Evolutionary conservation across 257 asterid species (phyloP).

Genomic region (Cruciata laevipes): DNA sequence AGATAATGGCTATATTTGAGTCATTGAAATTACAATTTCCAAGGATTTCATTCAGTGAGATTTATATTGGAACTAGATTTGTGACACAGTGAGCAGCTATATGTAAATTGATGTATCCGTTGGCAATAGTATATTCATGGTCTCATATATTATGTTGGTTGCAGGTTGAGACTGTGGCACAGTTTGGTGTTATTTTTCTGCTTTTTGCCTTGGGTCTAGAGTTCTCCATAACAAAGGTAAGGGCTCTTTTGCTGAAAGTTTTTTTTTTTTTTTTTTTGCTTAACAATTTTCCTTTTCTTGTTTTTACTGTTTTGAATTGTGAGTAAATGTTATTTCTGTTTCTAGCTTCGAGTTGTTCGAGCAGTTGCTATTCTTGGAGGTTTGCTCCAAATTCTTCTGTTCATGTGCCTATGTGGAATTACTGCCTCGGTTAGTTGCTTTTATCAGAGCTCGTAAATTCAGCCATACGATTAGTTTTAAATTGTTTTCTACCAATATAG

Average conservation of each 20-base stretch:
- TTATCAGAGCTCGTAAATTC: background rate
- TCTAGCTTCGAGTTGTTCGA: constrained; percentile 93
- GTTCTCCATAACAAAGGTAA: constrained; percentile 85
- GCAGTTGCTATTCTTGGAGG: constrained; percentile 99
- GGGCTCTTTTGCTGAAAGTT: constrained; percentile 12
- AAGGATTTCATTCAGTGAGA: background rate
- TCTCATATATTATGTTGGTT: constrained; percentile 17
- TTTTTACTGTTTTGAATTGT: background rate
- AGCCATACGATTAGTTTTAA: background rate
- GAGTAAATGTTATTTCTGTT: constrained; percentile 9
- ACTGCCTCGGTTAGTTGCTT: constrained; percentile 65
- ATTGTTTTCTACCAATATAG: background rate
- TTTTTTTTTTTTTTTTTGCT: background rate
- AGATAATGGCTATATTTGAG: background rate
- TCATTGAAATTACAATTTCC: background rate
- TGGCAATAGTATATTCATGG: background rate
- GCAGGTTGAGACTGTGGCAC: constrained; percentile 99
- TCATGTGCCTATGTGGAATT: constrained; percentile 92
- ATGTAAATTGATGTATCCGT: background rate
- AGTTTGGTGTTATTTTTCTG: constrained; percentile 97
- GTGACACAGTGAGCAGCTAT: background rate
- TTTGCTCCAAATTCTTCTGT: constrained; percentile 77
- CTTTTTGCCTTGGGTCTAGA: constrained; percentile 98
- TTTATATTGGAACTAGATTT: too few species aligned
- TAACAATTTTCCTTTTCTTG: background rate